These are phyloP conservation scores for Echium plantagineum DNA, from an alignment of 257 asterid species.

Conservation along the genomic window DNA sequence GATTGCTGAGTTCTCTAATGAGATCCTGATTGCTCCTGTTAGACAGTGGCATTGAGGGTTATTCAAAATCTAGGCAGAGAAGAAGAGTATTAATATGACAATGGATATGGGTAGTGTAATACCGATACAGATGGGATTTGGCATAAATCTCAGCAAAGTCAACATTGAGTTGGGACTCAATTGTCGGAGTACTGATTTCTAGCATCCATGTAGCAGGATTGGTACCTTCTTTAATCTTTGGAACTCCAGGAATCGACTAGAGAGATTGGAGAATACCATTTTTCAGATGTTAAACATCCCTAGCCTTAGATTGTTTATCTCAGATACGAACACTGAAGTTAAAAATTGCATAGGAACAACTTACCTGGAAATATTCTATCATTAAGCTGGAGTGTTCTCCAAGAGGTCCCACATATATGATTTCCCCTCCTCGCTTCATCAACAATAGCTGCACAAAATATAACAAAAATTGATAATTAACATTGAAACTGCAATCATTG, in stretches of 20 bases:
- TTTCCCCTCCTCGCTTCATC: constrained; percentile 94
- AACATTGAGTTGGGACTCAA: constrained; percentile 60
- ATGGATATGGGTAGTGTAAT: constrained; percentile 5
- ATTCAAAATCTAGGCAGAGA: not conserved
- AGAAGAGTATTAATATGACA: not conserved
- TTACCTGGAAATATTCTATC: constrained; percentile 62
- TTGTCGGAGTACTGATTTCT: constrained; percentile 53
- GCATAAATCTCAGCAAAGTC: constrained; percentile 63
- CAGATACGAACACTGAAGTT: not conserved
- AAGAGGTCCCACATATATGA: constrained; percentile 61
- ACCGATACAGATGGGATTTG: constrained; percentile 67
- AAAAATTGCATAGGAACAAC: constrained; percentile 11
- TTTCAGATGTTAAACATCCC: not conserved
- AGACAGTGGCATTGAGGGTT: not conserved
- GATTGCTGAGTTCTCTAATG: constrained; percentile 48
- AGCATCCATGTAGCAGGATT: constrained; percentile 97
- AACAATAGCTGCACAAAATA: constrained; percentile 40
- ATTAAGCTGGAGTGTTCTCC: constrained; percentile 60
- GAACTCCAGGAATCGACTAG: constrained; percentile 70
- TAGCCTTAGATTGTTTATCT: not conserved
- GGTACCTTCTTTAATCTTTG: constrained; percentile 53
- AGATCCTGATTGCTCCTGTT: constrained; percentile 69
- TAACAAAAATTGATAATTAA: not conserved
- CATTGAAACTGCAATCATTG: not conserved
- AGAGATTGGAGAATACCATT: not conserved